These are phyloP conservation scores for Hypoxylon sp. DNA, from an alignment of 2,329 filamentous ascomycete species.

Conservation along the genomic window DNA sequence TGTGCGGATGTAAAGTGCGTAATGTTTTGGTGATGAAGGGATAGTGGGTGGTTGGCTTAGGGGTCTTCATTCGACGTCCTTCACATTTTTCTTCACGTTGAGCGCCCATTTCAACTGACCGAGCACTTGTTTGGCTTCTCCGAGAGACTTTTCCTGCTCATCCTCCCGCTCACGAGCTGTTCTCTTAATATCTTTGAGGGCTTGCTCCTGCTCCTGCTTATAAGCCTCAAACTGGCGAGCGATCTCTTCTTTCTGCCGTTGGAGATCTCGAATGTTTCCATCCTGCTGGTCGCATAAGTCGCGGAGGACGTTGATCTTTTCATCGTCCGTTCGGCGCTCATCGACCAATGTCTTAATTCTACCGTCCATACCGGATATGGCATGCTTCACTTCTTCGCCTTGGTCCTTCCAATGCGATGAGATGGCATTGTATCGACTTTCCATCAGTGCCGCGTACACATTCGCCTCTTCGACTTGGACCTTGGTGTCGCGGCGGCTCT, in stretches of 20 bases:
- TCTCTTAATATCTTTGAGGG: slow-evolving; percentile 66
- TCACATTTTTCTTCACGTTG: slow-evolving; percentile 69
- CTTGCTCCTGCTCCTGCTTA: slow-evolving; percentile 69
- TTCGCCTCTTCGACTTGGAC: slow-evolving; percentile 72
- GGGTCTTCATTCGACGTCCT: slow-evolving; percentile 57
- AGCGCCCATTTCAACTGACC: slow-evolving; percentile 78
- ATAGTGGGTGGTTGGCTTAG: not conserved
- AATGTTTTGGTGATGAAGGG: not conserved
- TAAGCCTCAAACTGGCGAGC: slow-evolving; percentile 68
- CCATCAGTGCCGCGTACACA: slow-evolving; percentile 70
- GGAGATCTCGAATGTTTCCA: slow-evolving; percentile 68
- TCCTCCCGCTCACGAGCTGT: slow-evolving; percentile 65
- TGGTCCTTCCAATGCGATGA: slow-evolving; percentile 73
- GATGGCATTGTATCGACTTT: slow-evolving; percentile 74
- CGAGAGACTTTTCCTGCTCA: slow-evolving; percentile 67
- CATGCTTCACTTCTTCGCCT: slow-evolving; percentile 66
- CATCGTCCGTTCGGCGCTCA: slow-evolving; percentile 67
- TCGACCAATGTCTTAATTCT: slow-evolving; percentile 65
- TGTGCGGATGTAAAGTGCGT: not conserved
- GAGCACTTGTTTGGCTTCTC: slow-evolving; percentile 67
- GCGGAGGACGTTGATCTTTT: slow-evolving; percentile 69
- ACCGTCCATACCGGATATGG: slow-evolving; percentile 57
- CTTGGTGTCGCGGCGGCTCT: slow-evolving; percentile 65
- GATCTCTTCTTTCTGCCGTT: slow-evolving; percentile 70
- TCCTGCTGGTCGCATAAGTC: slow-evolving; percentile 79